phyloP scores from a whole-genome alignment of 495 filamentous ascomycete genomes.

The Staphylotrichum tortipilum region DNA sequence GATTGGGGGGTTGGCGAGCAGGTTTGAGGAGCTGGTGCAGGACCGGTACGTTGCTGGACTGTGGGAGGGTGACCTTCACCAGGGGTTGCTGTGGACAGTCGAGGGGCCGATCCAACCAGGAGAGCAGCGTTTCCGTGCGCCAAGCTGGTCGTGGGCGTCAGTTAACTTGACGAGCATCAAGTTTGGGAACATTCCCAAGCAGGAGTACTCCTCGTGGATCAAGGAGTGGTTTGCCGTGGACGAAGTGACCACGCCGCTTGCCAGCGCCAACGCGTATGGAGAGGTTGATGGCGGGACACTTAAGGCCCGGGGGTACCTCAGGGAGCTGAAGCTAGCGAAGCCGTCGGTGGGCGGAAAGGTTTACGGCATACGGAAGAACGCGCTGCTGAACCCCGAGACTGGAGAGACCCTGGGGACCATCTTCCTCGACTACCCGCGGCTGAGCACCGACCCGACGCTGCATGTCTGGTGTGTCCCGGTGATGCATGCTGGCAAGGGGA shows the following conservation, averaged over 20 bases:
- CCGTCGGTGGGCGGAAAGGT: not conserved
- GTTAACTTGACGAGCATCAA: constrained; percentile 2
- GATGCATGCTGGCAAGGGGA: not conserved
- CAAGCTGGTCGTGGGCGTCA: constrained; percentile 1
- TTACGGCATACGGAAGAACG: not conserved
- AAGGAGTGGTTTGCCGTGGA: not conserved
- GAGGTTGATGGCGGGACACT: not conserved
- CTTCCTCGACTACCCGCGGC: not conserved
- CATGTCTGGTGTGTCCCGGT: not conserved
- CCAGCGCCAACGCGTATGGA: not conserved
- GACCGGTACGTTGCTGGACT: not conserved
- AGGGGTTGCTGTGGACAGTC: not conserved
- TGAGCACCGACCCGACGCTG: not conserved
- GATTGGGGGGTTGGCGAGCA: not conserved
- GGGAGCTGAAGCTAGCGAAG: not conserved
- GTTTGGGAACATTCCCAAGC: not conserved
- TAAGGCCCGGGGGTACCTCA: not conserved
- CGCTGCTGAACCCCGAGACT: not conserved
- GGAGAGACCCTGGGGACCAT: not conserved
- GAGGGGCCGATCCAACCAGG: not conserved
- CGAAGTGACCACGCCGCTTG: not conserved
- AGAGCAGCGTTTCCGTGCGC: not conserved
- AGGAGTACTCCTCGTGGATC: not conserved
- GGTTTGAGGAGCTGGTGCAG: not conserved
- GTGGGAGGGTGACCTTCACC: not conserved